Conservation (phyloP, 495 filamentous ascomycete species). For the Talaromyces trachyspermus region DNA sequence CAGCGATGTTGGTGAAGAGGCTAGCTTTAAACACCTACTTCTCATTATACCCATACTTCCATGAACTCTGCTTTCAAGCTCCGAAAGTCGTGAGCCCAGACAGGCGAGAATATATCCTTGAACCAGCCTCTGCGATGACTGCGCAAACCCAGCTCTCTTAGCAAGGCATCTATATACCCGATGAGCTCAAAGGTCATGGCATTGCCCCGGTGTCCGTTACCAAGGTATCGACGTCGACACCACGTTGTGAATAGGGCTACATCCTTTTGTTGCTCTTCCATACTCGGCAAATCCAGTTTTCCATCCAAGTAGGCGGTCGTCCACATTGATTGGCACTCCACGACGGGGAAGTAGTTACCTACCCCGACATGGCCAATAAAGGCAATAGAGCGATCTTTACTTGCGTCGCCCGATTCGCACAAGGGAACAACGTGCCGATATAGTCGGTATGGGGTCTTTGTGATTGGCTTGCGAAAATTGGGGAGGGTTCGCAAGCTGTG, state of each 20-base stretch:
- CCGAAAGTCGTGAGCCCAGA: conserved; percentile 18
- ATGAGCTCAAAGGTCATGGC: conserved; percentile 27
- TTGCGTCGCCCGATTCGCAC: background rate
- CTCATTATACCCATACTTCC: conserved; percentile 5
- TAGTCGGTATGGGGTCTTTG: conserved; percentile 28
- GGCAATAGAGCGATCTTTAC: conserved; percentile 28
- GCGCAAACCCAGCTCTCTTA: conserved; percentile 21
- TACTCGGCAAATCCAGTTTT: conserved; percentile 20
- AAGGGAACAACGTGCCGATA: conserved; percentile 31
- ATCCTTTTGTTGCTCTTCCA: conserved; percentile 21
- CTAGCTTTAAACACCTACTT: too few species aligned
- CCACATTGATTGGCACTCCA: conserved; percentile 37
- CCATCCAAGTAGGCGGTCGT: conserved; percentile 35
- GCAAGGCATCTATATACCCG: conserved; percentile 23
- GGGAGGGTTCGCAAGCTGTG: conserved; percentile 28
- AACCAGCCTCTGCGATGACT: conserved; percentile 23
- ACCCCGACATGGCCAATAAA: conserved; percentile 31
- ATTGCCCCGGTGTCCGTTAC: conserved; percentile 29
- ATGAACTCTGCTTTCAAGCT: conserved; percentile 21
- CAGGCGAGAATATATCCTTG: conserved; percentile 16
- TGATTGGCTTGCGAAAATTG: conserved; percentile 14
- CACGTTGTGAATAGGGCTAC: conserved; percentile 26
- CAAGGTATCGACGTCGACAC: conserved; percentile 28
- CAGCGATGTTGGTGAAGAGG: too few species aligned
- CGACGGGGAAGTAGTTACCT: conserved; percentile 28